A percentile compares a stretch with the other conserved stretches of the same genome.
Conservation (phyloP, 2,329 filamentous ascomycete genomes). For the Geosmithia flava region DNA sequence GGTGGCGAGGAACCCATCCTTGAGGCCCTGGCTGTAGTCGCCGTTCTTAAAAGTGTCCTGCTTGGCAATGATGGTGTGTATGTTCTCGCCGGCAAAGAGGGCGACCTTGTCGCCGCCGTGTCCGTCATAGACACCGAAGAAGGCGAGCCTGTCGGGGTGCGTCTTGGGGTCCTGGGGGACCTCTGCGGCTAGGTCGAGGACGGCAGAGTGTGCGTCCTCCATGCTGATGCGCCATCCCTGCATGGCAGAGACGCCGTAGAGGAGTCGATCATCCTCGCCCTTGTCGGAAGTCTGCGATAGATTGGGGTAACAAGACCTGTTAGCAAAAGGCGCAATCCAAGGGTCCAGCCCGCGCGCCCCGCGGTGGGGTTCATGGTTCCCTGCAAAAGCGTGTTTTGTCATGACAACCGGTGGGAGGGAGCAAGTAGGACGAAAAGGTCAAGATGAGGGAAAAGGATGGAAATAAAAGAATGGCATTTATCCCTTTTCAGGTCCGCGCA, state of each 20-base stretch:
- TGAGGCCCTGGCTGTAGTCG: slow-evolving; percentile 89
- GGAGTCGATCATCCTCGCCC: slow-evolving; percentile 83
- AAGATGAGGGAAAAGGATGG: background rate
- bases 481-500: background rate
- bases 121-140: slow-evolving; percentile 97
- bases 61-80: slow-evolving; percentile 89
- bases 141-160: slow-evolving; percentile 66
- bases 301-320: slow-evolving; percentile 5
- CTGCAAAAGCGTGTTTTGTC: background rate
- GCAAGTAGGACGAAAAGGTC: background rate
- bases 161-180: slow-evolving; percentile 38
- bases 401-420: background rate
- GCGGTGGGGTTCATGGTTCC: background rate
- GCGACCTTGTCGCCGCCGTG: slow-evolving; percentile 97
- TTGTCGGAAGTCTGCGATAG: slow-evolving; percentile 63
- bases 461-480: background rate
- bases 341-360: background rate
- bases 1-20: slow-evolving; percentile 93
- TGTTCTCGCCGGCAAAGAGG: slow-evolving; percentile 79
- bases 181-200: slow-evolving; percentile 62
- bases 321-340: slow-evolving; percentile 8
- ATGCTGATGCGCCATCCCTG: slow-evolving; percentile 99
- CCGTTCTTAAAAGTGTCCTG: slow-evolving; percentile 87
- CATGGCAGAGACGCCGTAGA: slow-evolving; percentile 96
- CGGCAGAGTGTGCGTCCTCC: slow-evolving; percentile 88